Conservation (phyloP, 140 eudicot genomes). For the Cichorium intybus region DNA sequence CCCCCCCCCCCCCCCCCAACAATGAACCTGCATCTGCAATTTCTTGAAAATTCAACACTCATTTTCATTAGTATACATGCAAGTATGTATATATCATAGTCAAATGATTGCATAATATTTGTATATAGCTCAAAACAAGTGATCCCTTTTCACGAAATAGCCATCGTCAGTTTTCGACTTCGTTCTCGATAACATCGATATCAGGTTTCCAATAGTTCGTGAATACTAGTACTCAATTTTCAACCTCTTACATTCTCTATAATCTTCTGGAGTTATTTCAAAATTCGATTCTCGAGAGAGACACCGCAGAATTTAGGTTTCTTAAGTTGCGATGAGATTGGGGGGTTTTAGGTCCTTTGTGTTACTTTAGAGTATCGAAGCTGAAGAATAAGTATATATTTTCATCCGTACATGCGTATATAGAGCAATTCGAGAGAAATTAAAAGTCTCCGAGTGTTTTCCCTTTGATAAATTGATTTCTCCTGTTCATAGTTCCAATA, state of each 20-base stretch:
- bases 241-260: background rate
- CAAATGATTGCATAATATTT: background rate
- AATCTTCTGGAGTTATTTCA: background rate
- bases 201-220: background rate
- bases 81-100: background rate
- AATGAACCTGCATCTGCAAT: conserved; percentile 11
- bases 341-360: conserved; percentile 8
- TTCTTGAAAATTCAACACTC: conserved; percentile 3
- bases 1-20: too few species aligned
- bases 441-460: background rate
- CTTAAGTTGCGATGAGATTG: background rate
- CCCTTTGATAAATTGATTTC: background rate
- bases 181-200: conserved; percentile 13
- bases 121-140: conserved; percentile 20
- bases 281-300: background rate
- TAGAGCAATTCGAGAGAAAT: background rate
- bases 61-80: background rate
- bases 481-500: background rate
- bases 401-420: background rate
- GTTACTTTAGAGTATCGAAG: background rate
- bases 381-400: background rate
- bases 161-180: conserved; percentile 5
- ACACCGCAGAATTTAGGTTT: background rate
- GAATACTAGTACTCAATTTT: background rate
- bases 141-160: conserved; percentile 4